phyloP scores from a whole-genome alignment of 2,329 filamentous ascomycete genomes.

The Raffaelea arxii region DNA sequence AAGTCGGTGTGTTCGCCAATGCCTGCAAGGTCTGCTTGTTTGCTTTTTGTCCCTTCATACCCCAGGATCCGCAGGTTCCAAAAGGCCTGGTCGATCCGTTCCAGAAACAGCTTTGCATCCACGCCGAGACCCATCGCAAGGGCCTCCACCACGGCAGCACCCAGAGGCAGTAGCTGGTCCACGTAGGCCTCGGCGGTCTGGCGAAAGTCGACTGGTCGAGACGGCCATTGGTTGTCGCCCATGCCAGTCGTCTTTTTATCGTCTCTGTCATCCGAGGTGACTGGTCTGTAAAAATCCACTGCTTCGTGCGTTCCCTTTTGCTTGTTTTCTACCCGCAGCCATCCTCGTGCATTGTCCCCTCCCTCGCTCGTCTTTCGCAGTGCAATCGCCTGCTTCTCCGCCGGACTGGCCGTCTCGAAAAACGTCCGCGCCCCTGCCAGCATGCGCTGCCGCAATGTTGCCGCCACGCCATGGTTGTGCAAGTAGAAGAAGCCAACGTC shows the following conservation, averaged over 20 bases:
- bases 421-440: constrained; percentile 1
- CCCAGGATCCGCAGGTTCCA: constrained; percentile 7
- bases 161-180: not conserved
- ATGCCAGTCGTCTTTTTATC: constrained; percentile 1
- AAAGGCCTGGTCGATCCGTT: constrained; percentile 5
- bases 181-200: constrained; percentile 3
- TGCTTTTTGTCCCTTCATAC: constrained; percentile 2
- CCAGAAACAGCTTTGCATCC: constrained; percentile 3
- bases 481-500: constrained; percentile 39
- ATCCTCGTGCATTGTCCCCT: constrained; percentile 6
- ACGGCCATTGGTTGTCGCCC: constrained; percentile 5
- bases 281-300: constrained; percentile 4
- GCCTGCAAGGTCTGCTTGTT: not conserved
- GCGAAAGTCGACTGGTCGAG: constrained; percentile 1
- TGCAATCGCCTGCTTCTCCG: constrained; percentile 2
- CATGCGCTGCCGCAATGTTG: constrained; percentile 17
- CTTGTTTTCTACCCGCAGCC: constrained; percentile 3
- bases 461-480: constrained; percentile 35
- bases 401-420: constrained; percentile 2
- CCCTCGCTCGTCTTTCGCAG: constrained; percentile 3
- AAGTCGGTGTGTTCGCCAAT: constrained; percentile 8
- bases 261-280: not conserved
- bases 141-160: constrained; percentile 1
- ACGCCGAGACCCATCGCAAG: constrained; percentile 1
- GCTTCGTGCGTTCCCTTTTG: constrained; percentile 5